Evolutionary conservation across 2,329 filamentous ascomycete species (phyloP), one percentile per base, ranked within the genome.

Genomic region (Talaromyces islandicus): DNA sequence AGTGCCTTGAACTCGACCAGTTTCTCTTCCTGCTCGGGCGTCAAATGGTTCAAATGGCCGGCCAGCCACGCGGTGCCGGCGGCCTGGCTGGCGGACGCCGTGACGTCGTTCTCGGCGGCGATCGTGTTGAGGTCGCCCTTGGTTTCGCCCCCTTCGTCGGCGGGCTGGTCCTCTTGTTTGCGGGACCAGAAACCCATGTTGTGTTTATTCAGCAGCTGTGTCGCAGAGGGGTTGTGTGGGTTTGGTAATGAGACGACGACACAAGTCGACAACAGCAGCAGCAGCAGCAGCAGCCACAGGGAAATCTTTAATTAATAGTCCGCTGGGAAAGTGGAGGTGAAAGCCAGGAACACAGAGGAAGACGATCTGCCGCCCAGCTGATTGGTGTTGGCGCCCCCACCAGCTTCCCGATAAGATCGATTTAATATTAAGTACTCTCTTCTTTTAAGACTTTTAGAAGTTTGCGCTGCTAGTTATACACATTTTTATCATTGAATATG

Each of bases 1-100:
- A 88, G 71, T 11, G 73, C 71, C 78, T 92, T 95, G 81, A 97
- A 96, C 48, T 84, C 81, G 25, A 77, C 73, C 56, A 97, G 80
- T 19, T 87, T 85, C 30, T 81, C 76, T 65, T 86, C 82, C 77
- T 97, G 89, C 56, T 84, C 80, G 21, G 82, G 78, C 27, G 80
- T 90, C 62, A 97, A 81, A 74, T 93, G 88, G 54, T 91, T 88
- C 52, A 93, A 78, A 72, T 96, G 92, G n/a, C 91, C 92, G 10
- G 70, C 70, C 41, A 75, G 66, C 73, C 73, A 75, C 38, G 66
- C 73, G 11, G 69, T 72, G 24, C 73, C 70, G 7, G 71, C 65
- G 17, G 73, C 73, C 59, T 73, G 71, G 50, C 67, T 68, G 25
- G 73, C 73, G 24, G 73, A 73, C 14, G 70, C 73, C 54, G 66